Conservation (phyloP, 768 basidiomycete species). For the Astraeus odoratus region DNA sequence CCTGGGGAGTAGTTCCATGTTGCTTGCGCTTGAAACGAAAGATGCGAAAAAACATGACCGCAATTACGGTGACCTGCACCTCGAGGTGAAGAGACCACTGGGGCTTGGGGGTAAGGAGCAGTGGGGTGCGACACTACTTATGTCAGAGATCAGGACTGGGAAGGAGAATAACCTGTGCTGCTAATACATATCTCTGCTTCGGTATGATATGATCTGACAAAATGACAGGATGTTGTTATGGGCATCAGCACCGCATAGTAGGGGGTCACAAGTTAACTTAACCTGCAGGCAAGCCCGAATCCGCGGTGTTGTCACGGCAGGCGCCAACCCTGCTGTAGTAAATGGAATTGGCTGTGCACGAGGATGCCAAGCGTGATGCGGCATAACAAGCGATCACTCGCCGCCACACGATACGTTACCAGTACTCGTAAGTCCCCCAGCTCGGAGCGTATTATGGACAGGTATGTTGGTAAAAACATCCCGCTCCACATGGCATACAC, state of each 20-base stretch:
- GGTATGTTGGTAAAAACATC: too few species aligned
- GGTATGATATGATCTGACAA: not conserved
- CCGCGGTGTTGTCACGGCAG: too few species aligned
- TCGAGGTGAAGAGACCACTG: not conserved
- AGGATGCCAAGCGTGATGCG: too few species aligned
- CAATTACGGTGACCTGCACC: slow-evolving; percentile 13
- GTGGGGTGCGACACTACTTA: not conserved
- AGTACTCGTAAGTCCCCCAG: too few species aligned
- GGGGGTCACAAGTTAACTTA: not conserved
- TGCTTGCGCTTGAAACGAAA: slow-evolving; percentile 10
- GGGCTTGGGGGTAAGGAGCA: not conserved
- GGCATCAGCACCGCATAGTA: not conserved
- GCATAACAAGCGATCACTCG: too few species aligned
- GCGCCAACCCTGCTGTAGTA: too few species aligned
- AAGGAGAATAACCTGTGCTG: not conserved
- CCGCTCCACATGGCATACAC: too few species aligned
- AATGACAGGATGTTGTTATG: not conserved
- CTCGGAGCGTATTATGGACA: too few species aligned
- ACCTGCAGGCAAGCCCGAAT: too few species aligned
- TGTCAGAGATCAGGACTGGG: not conserved
- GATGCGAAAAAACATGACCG: slow-evolving; percentile 8
- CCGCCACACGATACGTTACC: too few species aligned
- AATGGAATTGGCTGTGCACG: too few species aligned
- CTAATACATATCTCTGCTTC: not conserved
- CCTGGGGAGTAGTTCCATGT: not conserved